Conservation (phyloP, 805 yeast genomes). For the Candida krabiensis region DNA sequence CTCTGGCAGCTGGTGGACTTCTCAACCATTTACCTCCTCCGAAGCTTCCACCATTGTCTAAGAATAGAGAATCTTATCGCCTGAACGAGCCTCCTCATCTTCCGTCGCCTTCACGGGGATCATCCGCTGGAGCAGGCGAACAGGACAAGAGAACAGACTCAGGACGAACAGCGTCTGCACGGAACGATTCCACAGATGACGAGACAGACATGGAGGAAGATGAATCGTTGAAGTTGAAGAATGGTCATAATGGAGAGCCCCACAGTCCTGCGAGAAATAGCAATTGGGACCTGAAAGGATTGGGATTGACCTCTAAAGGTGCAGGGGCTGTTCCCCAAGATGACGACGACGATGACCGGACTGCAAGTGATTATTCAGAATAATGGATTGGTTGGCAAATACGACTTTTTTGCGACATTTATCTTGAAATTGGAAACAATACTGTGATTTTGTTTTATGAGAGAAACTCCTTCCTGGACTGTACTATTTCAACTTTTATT, state of each 20-base stretch:
- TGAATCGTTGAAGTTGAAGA: slow-evolving; percentile 3
- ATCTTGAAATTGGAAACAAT: no score
- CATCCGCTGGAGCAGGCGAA: no score
- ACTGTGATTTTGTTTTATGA: no score
- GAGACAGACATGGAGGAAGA: slow-evolving; percentile 21
- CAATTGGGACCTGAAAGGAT: slow-evolving; percentile 14
- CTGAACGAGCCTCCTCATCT: slow-evolving; percentile 11
- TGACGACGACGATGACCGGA: slow-evolving; percentile 28
- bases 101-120: background rate
- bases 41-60: slow-evolving; percentile 1
- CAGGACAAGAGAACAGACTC: background rate
- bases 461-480: no score
- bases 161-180: background rate
- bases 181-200: slow-evolving; percentile 12
- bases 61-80: background rate
- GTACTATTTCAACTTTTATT: no score
- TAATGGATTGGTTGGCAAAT: slow-evolving; percentile 4
- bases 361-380: slow-evolving; percentile 27
- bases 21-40: slow-evolving; percentile 6
- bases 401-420: no score
- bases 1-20: slow-evolving; percentile 5
- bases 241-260: background rate
- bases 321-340: slow-evolving; percentile 11
- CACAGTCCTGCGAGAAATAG: slow-evolving; percentile 1
- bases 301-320: slow-evolving; percentile 13